Evolutionary conservation across 2,329 filamentous ascomycete genomes (phyloP), one percentile per base, ranked within the genome.

Genomic region (Dothidotthia symphoricarpi): DNA sequence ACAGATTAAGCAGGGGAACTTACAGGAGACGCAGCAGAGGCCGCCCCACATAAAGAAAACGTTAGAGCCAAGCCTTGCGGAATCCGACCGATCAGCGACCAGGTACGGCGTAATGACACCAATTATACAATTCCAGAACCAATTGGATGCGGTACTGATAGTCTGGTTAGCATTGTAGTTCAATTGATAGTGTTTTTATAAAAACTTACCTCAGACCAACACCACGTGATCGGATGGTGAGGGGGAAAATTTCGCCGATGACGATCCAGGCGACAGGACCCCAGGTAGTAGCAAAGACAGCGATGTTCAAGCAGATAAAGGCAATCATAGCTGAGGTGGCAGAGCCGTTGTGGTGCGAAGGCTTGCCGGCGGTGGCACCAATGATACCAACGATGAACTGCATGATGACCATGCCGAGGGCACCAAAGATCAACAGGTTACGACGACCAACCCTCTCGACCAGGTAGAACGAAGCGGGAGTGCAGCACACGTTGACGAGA

Each of bases 291-390:
- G 88, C 88, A 66, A 95, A 95, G 73, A 85, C 90, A 76, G 87
- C 86, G 75, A 95, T 90, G 77, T 89, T 91, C 74, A 95, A 83
- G 73, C 83, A 85, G 64, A 95, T 93, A 73, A 95, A 93, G 34
- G 87, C 82, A 52, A 95, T 88, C 80, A 89, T 72, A 27, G 61
- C 63, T 28, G 43, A 47, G 41, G 53, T 57, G 14, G 61, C 59
- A 9, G 19, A 22, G 19, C 5, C 9, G 32, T 45, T 34, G 1
- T 54, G 54, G 46, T 65, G 57, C 25, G 53, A 50, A 4, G 56
- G 55, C 31, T 51, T 60, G 19, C 57, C 55, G 4, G 72, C 60
- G 14, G 55, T 62, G 30, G 55, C 53, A 47, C 75, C 77, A 43
- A 79, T 69, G 48, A 90, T 88, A 62, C 80, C 89, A 40, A 91